Evolutionary conservation across 208 protist genomes (phyloP).

Genomic region (Acanthamoeba royreba): DNA sequence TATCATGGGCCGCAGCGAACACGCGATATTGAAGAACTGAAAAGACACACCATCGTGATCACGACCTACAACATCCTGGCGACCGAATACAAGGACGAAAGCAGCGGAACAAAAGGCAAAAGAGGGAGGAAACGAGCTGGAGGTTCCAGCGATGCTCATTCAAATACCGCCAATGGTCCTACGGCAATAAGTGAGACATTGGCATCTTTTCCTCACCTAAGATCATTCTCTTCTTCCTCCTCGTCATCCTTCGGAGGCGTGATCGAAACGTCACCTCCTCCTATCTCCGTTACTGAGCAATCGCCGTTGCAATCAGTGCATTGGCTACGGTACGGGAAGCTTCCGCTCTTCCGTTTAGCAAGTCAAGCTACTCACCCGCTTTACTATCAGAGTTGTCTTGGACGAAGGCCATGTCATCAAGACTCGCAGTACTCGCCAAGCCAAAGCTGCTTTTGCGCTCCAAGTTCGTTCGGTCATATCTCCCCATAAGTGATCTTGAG

Average conservation of each 20-base stretch:
- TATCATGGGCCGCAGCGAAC: background rate
- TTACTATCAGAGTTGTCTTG: conserved; percentile 69
- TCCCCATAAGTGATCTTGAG: background rate
- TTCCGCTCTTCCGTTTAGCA: no score
- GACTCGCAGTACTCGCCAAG: conserved; percentile 58
- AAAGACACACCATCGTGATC: background rate
- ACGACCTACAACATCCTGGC: conserved; percentile 33
- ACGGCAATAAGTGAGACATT: no score
- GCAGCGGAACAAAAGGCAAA: no score
- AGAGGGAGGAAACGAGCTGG: background rate
- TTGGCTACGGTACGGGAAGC: no score
- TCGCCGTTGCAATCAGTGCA: no score
- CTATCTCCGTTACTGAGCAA: no score
- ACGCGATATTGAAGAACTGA: background rate
- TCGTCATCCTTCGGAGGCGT: no score
- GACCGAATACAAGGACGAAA: background rate
- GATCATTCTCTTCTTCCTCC: no score
- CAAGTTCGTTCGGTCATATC: background rate
- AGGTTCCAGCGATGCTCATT: background rate
- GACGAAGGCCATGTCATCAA: conserved; percentile 84
- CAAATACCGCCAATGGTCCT: no score
- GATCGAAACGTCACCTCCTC: no score
- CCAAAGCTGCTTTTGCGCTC: conserved; percentile 55
- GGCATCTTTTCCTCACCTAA: no score
- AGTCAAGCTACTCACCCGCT: no score